Conservation (phyloP, 2,329 filamentous ascomycete species). For the Xylaria sp. region DNA sequence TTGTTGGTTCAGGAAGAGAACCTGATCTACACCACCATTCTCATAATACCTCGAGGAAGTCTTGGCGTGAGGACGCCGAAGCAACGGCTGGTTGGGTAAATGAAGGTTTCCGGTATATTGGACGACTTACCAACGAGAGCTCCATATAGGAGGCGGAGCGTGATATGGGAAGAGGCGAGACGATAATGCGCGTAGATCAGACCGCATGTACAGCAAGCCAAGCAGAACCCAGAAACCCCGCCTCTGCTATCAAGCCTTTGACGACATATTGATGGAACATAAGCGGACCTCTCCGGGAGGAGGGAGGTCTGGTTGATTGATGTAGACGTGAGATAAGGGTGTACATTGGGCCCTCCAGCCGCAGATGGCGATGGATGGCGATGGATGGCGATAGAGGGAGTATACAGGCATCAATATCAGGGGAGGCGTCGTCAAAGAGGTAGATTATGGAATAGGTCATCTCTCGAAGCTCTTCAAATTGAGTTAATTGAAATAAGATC, state of each 20-base stretch:
- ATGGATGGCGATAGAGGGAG: conserved; percentile 26
- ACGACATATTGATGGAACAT: conserved; percentile 21
- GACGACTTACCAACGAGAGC: conserved; percentile 7
- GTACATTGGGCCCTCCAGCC: not conserved
- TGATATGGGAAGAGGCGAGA: conserved; percentile 23
- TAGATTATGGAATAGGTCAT: conserved; percentile 19
- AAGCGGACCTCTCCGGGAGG: conserved; percentile 22
- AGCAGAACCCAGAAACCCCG: conserved; percentile 25
- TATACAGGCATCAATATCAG: conserved; percentile 17
- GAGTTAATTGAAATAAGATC: conserved; percentile 29
- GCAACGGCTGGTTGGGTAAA: conserved; percentile 10
- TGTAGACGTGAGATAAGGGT: conserved; percentile 27
- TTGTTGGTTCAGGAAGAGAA: conserved; percentile 38
- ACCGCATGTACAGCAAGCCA: conserved; percentile 29
- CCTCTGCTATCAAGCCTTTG: conserved; percentile 19
- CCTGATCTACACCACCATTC: conserved; percentile 16
- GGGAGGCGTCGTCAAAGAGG: conserved; percentile 8
- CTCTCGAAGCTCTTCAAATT: conserved; percentile 22
- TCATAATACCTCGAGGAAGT: conserved; percentile 18
- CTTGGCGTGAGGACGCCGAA: conserved; percentile 15
- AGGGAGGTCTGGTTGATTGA: conserved; percentile 12
- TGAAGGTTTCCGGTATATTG: conserved; percentile 14
- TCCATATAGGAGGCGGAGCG: conserved; percentile 5
- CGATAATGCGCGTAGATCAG: conserved; percentile 24
- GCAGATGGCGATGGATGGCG: conserved; percentile 16